phyloP scores from a whole-genome alignment of 345 rosid species.

The Syzygium jambos region DNA sequence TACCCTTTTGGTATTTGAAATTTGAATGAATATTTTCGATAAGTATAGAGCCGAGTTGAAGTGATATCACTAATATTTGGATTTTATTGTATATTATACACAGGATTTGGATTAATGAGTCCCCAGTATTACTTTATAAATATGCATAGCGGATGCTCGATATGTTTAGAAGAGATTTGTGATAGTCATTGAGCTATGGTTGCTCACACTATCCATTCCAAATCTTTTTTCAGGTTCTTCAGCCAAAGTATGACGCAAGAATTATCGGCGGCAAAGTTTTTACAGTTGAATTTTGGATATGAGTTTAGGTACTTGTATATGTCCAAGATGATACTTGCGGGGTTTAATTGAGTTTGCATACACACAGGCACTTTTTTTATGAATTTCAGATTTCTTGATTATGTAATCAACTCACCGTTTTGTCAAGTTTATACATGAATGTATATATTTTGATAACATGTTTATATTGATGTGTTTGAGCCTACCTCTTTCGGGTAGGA shows the following conservation, averaged over 20 bases:
- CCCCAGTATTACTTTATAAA: not conserved
- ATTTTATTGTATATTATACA: no score
- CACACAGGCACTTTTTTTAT: not conserved
- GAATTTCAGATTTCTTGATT: not conserved
- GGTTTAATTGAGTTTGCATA: no score
- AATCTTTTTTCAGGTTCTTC: not conserved
- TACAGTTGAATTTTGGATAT: not conserved
- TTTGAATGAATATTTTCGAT: not conserved
- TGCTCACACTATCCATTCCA: no score
- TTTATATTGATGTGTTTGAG: no score
- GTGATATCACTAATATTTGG: not conserved
- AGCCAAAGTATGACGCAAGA: accelerated
- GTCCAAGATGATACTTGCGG: not conserved
- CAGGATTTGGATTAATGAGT: not conserved
- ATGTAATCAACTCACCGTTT: not conserved
- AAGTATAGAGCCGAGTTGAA: accelerated
- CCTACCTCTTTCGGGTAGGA: not conserved
- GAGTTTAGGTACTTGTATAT: not conserved
- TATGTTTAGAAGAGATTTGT: no score
- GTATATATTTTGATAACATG: not conserved
- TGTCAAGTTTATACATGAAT: no score
- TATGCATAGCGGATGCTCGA: not conserved
- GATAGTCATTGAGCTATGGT: not conserved
- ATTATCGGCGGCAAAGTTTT: no score
- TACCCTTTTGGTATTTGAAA: not conserved